Evolutionary conservation across 768 basidiomycete species (phyloP), one percentile per base, ranked within the genome.

Genomic region (Mycena capillaripes): DNA sequence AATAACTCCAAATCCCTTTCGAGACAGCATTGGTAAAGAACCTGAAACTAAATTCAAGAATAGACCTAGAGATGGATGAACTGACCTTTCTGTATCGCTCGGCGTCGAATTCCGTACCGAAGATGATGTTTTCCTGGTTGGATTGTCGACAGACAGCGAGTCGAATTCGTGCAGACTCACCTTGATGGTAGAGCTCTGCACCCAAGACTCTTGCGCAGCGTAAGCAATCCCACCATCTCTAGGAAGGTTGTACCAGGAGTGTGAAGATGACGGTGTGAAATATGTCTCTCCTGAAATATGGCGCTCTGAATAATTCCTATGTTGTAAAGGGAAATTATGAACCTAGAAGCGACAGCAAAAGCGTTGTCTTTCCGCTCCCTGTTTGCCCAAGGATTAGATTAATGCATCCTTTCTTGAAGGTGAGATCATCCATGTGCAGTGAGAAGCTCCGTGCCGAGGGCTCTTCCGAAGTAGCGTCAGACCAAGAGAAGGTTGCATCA

Each of bases 151-250:
- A n/a, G 38, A 2, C 19, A 19, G 12, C 23, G 27, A 2, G 17
- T 19, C n/a, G 23, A 12, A 30, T 27, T n/a, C 30, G 27, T 16
- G 19, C 5, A 29, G 27, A 52, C 71, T 29, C 63, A 89, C 91
- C 78, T 82, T 85, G 63, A 95, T 93, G 0, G 92, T 94, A 69
- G 92, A 92, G 73, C 93, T 95, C 79, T 92, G 89, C 3, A 95
- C 90, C 95, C 95, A 97, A 2, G 92, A 90, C 78, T 95, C 93
- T 78, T 97, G 95, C 4, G 92, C 92, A 6, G 92, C 92, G 78
- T 94, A 95, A 4, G 93, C 91, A 29, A 96, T 86, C 3, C 94
- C 94, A 0, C 86, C 86, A 4, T 84, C 82, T 3, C 93, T 84
- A 21, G 94, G 94, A 3, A 95, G 86, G 70, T 88, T 89, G 79